Percentiles rank a stretch among this genome's conserved stretches.
These are phyloP conservation scores for Leccinum angustisporum DNA, from an alignment of 1,284 basidiomycete species.

Conservation along the genomic window DNA sequence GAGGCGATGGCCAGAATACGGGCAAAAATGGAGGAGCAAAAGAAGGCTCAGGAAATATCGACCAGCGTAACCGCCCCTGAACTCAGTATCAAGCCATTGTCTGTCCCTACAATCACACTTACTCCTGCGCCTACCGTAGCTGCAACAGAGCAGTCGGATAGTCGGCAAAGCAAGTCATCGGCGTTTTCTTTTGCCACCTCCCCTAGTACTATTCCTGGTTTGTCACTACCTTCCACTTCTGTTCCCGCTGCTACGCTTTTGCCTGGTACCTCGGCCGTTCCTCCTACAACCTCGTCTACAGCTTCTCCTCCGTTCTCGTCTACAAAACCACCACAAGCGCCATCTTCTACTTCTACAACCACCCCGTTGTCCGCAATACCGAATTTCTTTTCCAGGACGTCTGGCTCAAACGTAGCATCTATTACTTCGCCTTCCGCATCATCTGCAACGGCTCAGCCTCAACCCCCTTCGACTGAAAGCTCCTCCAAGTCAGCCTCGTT, in stretches of 20 bases:
- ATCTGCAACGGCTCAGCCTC: constrained; percentile 8
- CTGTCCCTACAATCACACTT: constrained; percentile 31
- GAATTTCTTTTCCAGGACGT: constrained; percentile 27
- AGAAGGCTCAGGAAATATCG: constrained; percentile 33
- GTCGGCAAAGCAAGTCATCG: constrained; percentile 19
- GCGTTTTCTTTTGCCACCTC: constrained; percentile 17
- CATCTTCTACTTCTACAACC: constrained; percentile 15
- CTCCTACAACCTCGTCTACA: constrained; percentile 3
- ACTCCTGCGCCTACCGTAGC: constrained; percentile 26
- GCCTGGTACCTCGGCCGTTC: constrained; percentile 6
- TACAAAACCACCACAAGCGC: constrained; percentile 14
- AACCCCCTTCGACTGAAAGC: constrained; percentile 7
- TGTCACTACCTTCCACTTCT: constrained; percentile 6
- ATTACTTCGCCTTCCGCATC: constrained; percentile 5
- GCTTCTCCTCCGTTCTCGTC: constrained; percentile 19
- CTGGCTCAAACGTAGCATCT: constrained; percentile 2
- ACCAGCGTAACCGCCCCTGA: constrained; percentile 28
- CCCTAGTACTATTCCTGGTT: constrained; percentile 10
- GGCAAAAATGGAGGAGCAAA: constrained; percentile 46
- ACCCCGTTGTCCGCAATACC: constrained; percentile 20
- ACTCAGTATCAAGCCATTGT: constrained; percentile 19
- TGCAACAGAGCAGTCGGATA: constrained; percentile 7
- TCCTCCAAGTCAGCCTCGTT: constrained; percentile 16
- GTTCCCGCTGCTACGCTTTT: constrained; percentile 9
- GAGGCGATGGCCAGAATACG: constrained; percentile 69